phyloP scores from a whole-genome alignment of 108 stramenopile species.

The Cyclostephanos tholiformis region DNA sequence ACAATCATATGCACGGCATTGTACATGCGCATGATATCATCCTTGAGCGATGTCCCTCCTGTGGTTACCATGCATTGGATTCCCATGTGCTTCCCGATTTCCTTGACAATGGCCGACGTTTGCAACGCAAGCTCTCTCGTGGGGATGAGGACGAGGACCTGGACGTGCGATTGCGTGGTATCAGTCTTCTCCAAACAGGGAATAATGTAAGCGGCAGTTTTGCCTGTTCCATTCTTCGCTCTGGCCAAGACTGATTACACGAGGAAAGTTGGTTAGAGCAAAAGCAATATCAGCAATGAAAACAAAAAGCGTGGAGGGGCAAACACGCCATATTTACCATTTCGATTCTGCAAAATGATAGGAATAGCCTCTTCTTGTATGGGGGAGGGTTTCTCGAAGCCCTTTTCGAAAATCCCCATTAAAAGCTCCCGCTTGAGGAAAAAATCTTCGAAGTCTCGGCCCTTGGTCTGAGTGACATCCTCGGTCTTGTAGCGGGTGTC shows the following conservation, averaged over 20 bases:
- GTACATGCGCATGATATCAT: constrained; percentile 99
- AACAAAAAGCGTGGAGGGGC: not conserved
- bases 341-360: constrained; percentile 93
- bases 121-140: constrained; percentile 98
- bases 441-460: constrained; percentile 98
- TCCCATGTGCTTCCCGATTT: constrained; percentile 98
- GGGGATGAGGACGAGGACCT: constrained; percentile 95
- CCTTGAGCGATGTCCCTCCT: constrained; percentile 96
- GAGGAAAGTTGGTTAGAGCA: not conserved
- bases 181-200: constrained; percentile 98
- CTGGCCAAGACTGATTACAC: constrained; percentile 81
- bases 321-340: constrained; percentile 31
- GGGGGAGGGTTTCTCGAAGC: constrained; percentile 97
- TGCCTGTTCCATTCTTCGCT: constrained; percentile 98
- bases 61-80: constrained; percentile 98
- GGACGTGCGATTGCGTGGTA: constrained; percentile 82
- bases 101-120: constrained; percentile 98
- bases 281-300: constrained; percentile 7
- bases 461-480: constrained; percentile 96
- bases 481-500: constrained; percentile 93
- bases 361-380: constrained; percentile 99
- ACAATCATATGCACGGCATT: constrained; percentile 94
- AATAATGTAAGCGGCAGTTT: constrained; percentile 99
- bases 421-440: constrained; percentile 94
- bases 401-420: constrained; percentile 99